A percentile compares a stretch with the other conserved stretches of the same genome.
Evolutionary conservation across 768 basidiomycete species (phyloP).

Genomic region (Epithele typhae): DNA sequence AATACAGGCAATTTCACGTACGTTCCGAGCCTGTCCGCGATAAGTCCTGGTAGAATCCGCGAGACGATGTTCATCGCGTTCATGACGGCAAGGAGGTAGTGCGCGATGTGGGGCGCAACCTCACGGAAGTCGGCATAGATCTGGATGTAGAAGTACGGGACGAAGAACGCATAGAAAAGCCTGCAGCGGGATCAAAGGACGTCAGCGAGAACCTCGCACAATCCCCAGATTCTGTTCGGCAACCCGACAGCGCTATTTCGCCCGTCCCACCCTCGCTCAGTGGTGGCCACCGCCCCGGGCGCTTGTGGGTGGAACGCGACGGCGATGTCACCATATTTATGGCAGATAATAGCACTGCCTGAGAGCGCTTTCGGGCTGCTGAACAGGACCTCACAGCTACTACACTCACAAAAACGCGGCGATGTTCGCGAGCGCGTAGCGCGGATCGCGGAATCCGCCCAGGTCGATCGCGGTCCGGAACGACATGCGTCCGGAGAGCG

Average conservation of each 20-base stretch:
- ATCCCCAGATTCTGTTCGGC: too few species aligned
- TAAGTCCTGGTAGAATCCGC: slow-evolving; percentile 25
- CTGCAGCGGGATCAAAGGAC: too few species aligned
- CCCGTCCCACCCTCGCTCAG: too few species aligned
- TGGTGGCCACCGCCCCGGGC: too few species aligned
- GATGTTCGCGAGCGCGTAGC: slow-evolving; percentile 17
- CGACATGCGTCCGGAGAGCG: slow-evolving; percentile 19
- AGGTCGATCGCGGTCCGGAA: slow-evolving; percentile 23
- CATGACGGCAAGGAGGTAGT: slow-evolving; percentile 28
- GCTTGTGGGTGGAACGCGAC: too few species aligned
- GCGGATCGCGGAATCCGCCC: slow-evolving; percentile 22
- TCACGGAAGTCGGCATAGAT: slow-evolving; percentile 24
- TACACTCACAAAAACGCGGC: slow-evolving; percentile 22
- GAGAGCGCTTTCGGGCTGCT: too few species aligned
- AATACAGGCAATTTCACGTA: slow-evolving; percentile 5
- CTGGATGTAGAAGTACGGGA: slow-evolving; percentile 33
- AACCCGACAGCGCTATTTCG: too few species aligned
- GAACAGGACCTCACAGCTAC: too few species aligned
- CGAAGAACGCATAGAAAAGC: slow-evolving; percentile 29
- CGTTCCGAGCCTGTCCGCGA: slow-evolving; percentile 27
- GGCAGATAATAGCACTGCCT: too few species aligned
- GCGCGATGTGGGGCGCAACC: slow-evolving; percentile 17
- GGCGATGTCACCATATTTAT: too few species aligned
- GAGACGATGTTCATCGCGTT: slow-evolving; percentile 27
- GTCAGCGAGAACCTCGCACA: too few species aligned